phyloP scores from a whole-genome alignment of 2,329 filamentous ascomycete species.

The Venturia asperata region DNA sequence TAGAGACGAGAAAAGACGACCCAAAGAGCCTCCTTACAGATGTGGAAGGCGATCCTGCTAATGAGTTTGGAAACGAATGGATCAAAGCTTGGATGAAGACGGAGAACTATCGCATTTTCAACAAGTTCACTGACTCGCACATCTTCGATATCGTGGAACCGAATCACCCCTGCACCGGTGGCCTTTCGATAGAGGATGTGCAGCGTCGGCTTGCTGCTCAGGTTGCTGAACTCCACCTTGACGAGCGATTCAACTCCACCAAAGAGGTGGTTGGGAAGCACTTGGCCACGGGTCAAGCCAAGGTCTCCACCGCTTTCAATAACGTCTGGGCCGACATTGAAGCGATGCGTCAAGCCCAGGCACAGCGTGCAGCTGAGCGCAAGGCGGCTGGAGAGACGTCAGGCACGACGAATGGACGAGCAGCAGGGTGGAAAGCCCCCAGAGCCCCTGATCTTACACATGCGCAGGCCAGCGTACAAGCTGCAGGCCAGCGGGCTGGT shows the following conservation, averaged over 20 bases:
- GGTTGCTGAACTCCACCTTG: constrained; percentile 86
- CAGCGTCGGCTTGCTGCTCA: constrained; percentile 84
- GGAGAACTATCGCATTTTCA: constrained; percentile 87
- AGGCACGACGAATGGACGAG: constrained; percentile 13
- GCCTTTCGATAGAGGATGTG: constrained; percentile 87
- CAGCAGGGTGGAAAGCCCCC: constrained; percentile 21
- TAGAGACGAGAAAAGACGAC: constrained; percentile 41
- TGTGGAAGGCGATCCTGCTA: constrained; percentile 70
- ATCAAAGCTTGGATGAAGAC: constrained; percentile 81
- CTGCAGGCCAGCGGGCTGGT: constrained; percentile 49
- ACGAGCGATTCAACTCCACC: constrained; percentile 79
- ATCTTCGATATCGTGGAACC: constrained; percentile 94
- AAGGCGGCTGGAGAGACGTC: constrained; percentile 32
- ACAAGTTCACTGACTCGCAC: constrained; percentile 64
- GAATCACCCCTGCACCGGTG: constrained; percentile 85
- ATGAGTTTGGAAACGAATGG: constrained; percentile 79
- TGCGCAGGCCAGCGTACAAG: constrained; percentile 48
- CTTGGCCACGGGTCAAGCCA: constrained; percentile 78
- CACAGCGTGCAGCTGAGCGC: constrained; percentile 53
- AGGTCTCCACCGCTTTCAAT: constrained; percentile 79
- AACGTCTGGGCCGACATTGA: constrained; percentile 90
- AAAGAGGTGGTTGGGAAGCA: constrained; percentile 83
- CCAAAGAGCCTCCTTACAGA: constrained; percentile 55
- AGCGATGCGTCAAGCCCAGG: constrained; percentile 65
- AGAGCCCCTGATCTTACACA: constrained; percentile 44